Evolutionary conservation across 371 early-diverging fungal species (phyloP).

Genomic region (Haplosporangium sp.): DNA sequence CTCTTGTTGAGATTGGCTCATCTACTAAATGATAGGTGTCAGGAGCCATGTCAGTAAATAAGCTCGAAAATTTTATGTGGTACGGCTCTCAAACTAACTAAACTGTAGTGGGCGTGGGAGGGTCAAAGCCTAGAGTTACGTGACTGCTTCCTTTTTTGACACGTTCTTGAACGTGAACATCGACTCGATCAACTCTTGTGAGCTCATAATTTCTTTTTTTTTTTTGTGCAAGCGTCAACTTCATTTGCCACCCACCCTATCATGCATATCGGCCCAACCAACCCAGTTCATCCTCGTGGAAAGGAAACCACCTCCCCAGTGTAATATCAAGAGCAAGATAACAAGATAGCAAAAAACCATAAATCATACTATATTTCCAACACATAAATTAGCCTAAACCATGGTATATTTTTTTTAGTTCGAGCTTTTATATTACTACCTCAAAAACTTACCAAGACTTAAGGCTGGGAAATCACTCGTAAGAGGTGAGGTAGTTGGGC

Average conservation of each 20-base stretch:
- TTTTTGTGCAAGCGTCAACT: not conserved
- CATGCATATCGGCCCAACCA: no score
- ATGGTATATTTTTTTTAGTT: no score
- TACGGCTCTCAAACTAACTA: not conserved
- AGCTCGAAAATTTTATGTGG: not conserved
- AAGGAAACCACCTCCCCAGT: no score
- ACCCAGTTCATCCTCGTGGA: no score
- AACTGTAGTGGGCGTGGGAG: not conserved
- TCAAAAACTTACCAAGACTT: conserved; percentile 26
- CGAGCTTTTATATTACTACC: no score
- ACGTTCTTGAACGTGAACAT: conserved; percentile 37
- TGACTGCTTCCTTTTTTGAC: conserved; percentile 1
- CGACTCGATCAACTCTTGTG: conserved; percentile 24
- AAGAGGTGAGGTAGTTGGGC: conserved; percentile 34
- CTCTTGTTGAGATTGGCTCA: conserved; percentile 14
- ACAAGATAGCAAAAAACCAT: no score
- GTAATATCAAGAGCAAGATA: no score
- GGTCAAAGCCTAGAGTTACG: not conserved
- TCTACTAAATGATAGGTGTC: conserved; percentile 10
- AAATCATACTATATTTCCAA: no score
- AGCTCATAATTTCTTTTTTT: not conserved
- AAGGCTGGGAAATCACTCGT: conserved; percentile 32
- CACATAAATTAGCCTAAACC: no score
- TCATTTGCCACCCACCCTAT: no score
- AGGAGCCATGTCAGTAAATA: not conserved